A percentile compares a stretch with the other conserved stretches of the same genome.
These are phyloP conservation scores for Polyplosphaeria fusca DNA, from an alignment of 495 filamentous ascomycete genomes.

Conservation along the genomic window DNA sequence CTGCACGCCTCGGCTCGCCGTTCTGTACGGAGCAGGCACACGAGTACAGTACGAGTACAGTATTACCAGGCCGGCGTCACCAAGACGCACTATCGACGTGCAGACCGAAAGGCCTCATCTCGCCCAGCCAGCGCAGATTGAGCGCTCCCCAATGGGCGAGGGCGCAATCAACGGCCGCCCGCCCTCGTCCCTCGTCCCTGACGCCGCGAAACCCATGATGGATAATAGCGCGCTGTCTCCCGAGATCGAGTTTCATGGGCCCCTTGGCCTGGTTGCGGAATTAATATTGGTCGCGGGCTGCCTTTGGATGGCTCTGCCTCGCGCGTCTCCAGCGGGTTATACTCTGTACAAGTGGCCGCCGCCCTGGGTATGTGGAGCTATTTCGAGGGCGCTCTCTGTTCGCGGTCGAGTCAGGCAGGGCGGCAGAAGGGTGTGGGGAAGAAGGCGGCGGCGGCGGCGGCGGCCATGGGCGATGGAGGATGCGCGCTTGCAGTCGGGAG, in stretches of 20 bases:
- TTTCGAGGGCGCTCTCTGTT: too few relatives aligned
- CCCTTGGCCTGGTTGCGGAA: constrained; percentile 26
- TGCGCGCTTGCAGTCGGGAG: too few relatives aligned
- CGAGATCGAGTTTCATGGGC: constrained; percentile 34
- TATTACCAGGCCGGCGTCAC: background rate
- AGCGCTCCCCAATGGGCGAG: constrained; percentile 15
- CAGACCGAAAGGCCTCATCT: constrained; percentile 17
- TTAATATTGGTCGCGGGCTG: constrained; percentile 27
- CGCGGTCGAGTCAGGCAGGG: too few relatives aligned
- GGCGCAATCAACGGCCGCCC: constrained; percentile 12
- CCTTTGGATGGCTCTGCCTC: too few relatives aligned
- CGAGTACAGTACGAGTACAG: background rate
- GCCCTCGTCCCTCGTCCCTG: constrained; percentile 15
- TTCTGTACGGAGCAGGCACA: background rate
- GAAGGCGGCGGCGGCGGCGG: too few relatives aligned
- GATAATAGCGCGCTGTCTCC: constrained; percentile 31
- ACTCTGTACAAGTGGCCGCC: too few relatives aligned
- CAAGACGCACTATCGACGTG: constrained; percentile 13
- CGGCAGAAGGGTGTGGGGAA: too few relatives aligned
- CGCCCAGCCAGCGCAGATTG: constrained; percentile 20
- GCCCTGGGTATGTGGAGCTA: too few relatives aligned
- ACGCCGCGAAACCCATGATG: constrained; percentile 4
- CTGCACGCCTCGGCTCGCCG: constrained; percentile 15
- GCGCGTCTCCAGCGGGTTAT: too few relatives aligned
- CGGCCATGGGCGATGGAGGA: constrained; percentile 12